A percentile compares a stretch with the other conserved stretches of the same genome.
Conservation (phyloP, 306 rosid species). For the Vigna reflexopilosa region DNA sequence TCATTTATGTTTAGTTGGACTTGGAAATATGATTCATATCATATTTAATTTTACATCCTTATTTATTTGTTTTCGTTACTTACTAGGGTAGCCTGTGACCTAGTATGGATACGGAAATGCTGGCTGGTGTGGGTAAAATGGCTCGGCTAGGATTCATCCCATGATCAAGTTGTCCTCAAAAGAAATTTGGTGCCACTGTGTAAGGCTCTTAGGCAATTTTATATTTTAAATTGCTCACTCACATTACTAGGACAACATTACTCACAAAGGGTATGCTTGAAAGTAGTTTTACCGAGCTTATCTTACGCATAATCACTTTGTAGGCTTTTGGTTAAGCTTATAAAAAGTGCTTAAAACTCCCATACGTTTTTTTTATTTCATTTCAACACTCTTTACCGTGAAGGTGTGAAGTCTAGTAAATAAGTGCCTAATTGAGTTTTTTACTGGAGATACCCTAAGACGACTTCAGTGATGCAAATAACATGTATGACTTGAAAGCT, state of each 20-base stretch:
- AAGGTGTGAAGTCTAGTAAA: neutral
- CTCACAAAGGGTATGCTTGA: too few relatives aligned
- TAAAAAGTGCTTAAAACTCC: neutral
- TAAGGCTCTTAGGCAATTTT: too few relatives aligned
- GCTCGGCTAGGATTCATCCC: conserved; percentile 2
- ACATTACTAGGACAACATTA: too few relatives aligned
- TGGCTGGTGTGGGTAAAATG: neutral
- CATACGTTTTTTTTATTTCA: neutral
- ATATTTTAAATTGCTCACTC: neutral
- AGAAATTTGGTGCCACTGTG: too few relatives aligned
- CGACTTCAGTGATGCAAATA: conserved; percentile 21
- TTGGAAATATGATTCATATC: conserved; percentile 2
- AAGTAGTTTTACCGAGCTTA: neutral
- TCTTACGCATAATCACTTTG: neutral
- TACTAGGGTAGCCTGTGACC: conserved; percentile 7
- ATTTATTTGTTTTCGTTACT: neutral
- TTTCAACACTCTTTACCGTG: neutral
- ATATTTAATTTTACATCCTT: neutral
- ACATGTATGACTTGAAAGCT: conserved; percentile 6
- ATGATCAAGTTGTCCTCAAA: too few relatives aligned
- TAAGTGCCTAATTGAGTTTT: neutral
- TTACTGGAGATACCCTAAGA: neutral
- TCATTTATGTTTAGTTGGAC: conserved; percentile 26
- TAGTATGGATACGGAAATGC: neutral
- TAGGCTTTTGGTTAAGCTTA: neutral